Evolutionary conservation across 192 early-diverging fungal genomes (phyloP), one percentile per base, ranked within the genome.

Genomic region (Irineochytrium annulatum): DNA sequence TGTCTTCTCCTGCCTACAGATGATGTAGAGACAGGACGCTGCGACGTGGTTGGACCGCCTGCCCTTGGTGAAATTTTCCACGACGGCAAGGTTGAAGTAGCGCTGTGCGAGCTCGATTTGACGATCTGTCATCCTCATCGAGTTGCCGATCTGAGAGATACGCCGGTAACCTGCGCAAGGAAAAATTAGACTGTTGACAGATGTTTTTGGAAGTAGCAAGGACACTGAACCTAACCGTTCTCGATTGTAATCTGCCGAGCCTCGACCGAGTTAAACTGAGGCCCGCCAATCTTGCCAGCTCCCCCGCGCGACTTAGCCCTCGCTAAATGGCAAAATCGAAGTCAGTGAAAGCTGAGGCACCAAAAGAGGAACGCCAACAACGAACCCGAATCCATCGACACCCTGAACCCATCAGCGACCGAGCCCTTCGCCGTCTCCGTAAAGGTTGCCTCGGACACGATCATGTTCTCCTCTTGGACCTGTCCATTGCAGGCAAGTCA

Each of bases 371-470:
- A 19, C 1, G 29, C 41, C 2, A 1, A 17, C 0, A 59, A 14
- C 34, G 4, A 13, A 62, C 60, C 60, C 26, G 49, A 22, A 53
- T 31, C 53, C 37, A 27, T 31, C 34, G 22, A 51, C 4, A 72
- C 39, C 11, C 35, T 52, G 63, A 83, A 77, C 16, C 81, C 81
- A 45, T 83, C 76, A 2, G 78, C 78, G 1, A 91, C 90, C 4
- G 89, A 88, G n/a, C 95, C 95, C 45, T 84, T 87, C 26, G 89
- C 65, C 5, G 81, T 79, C 72, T 98, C 95, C 27, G 77, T 83
- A 72, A 98, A 98, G 4, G 89, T 84, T 31, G 95, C 86, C 77
- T 98, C 95, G 0, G 90, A 71, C 17, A 98, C 90, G 49, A 98
- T 94, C 34, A 81, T 82, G 70, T 93, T 93, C 65, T 98, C 91